Conservation (phyloP, 805 yeast genomes). For the Schizosaccharomyces octosporus region DNA sequence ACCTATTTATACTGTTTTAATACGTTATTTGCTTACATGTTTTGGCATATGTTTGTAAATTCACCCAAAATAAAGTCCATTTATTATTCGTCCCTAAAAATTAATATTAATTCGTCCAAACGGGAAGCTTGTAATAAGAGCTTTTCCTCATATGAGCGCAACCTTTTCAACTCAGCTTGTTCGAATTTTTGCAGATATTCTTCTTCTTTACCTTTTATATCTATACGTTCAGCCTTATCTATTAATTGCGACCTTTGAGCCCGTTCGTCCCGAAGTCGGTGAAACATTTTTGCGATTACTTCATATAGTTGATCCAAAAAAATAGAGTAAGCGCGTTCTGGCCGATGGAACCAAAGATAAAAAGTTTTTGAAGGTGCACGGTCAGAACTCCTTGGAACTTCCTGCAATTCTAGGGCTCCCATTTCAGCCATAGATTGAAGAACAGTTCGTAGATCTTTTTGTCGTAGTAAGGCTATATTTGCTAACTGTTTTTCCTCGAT, state of each 20-base stretch:
- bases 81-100: neutral
- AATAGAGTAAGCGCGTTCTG: conserved; percentile 24
- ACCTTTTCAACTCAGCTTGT: neutral
- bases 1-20: no score
- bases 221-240: neutral
- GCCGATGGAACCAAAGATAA: conserved; percentile 51
- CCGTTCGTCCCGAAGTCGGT: neutral
- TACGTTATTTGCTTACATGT: no score
- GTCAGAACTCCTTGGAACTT: conserved; percentile 76
- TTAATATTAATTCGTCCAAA: neutral
- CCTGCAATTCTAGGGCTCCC: conserved; percentile 69
- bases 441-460: conserved; percentile 48
- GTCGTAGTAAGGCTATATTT: conserved; percentile 50
- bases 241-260: neutral
- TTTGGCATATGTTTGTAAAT: no score
- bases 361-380: conserved; percentile 77
- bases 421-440: conserved; percentile 38
- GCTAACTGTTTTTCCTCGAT: conserved; percentile 61
- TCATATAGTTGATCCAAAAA: conserved; percentile 15
- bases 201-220: neutral
- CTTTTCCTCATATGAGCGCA: neutral
- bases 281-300: neutral
- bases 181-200: neutral
- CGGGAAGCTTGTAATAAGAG: neutral
- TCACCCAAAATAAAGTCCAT: neutral